phyloP scores from a whole-genome alignment of 305 asterid species.

The Rubia tinctorum region DNA sequence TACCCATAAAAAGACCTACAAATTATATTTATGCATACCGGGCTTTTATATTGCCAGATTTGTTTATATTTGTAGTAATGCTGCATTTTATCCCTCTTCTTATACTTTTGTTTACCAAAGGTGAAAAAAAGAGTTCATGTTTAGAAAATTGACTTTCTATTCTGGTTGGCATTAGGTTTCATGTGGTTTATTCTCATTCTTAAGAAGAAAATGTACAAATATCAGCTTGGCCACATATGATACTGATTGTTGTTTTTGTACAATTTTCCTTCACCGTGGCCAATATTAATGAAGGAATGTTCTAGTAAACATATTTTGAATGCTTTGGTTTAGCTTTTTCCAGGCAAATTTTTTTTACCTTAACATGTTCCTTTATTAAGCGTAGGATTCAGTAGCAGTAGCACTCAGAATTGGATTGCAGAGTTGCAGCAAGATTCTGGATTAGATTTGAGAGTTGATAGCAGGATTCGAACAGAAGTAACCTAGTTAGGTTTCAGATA shows the following conservation, averaged over 20 bases:
- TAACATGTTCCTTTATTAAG: too few relatives aligned
- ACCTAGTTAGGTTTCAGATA: too few relatives aligned
- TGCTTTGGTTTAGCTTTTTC: background rate
- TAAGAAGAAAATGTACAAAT: conserved; percentile 97
- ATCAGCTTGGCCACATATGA: conserved; percentile 98
- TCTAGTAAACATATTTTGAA: conserved; percentile 53
- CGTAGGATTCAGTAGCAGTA: too few relatives aligned
- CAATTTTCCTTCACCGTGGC: conserved; percentile 97
- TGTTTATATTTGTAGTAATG: background rate
- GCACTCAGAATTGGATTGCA: too few relatives aligned
- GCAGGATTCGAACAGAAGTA: too few relatives aligned
- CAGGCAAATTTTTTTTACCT: too few relatives aligned
- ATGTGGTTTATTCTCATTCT: conserved; percentile 96
- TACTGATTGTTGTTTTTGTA: conserved; percentile 89
- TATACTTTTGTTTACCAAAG: background rate
- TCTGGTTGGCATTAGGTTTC: conserved; percentile 63
- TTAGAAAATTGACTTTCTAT: conserved; percentile 15
- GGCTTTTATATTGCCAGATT: conserved; percentile 1
- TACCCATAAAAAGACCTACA: background rate
- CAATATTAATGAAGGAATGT: conserved; percentile 92
- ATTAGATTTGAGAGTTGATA: too few relatives aligned
- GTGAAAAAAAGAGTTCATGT: background rate
- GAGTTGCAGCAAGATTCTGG: too few relatives aligned
- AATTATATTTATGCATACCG: background rate
- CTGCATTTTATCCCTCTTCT: background rate